Evolutionary conservation across 2,329 filamentous ascomycete genomes (phyloP).

Genomic region (Fusarium euwallaceae): DNA sequence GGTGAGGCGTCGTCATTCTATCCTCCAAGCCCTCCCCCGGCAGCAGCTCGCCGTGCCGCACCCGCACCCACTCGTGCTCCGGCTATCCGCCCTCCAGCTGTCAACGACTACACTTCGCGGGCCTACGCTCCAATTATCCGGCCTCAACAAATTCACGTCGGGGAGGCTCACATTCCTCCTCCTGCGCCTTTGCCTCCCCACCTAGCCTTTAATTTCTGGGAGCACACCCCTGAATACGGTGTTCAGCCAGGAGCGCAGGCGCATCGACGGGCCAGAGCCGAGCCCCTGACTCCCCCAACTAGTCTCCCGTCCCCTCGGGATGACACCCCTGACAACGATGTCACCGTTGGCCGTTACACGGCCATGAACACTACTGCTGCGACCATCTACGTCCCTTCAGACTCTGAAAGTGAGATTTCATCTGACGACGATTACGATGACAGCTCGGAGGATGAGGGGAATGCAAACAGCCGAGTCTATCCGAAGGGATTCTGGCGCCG

Average conservation of each 20-base stretch:
- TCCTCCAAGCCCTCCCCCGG: neutral
- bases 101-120: neutral
- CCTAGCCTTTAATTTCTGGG: neutral
- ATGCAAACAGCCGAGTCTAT: neutral
- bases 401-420: neutral
- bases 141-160: neutral
- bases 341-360: neutral
- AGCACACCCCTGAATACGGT: neutral
- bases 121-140: neutral
- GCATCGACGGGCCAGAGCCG: neutral
- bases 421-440: neutral
- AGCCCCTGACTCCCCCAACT: neutral
- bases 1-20: neutral
- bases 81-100: neutral
- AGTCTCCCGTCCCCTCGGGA: neutral
- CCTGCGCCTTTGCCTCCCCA: neutral
- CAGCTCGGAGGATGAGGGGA: neutral
- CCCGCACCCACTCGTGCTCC: neutral
- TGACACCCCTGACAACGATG: neutral
- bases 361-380: neutral
- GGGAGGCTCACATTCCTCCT: neutral
- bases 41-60: neutral
- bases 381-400: neutral
- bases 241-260: neutral
- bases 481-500: neutral